Evolutionary conservation across 2,329 filamentous ascomycete species (phyloP).

Genomic region (Fusarium sp.): DNA sequence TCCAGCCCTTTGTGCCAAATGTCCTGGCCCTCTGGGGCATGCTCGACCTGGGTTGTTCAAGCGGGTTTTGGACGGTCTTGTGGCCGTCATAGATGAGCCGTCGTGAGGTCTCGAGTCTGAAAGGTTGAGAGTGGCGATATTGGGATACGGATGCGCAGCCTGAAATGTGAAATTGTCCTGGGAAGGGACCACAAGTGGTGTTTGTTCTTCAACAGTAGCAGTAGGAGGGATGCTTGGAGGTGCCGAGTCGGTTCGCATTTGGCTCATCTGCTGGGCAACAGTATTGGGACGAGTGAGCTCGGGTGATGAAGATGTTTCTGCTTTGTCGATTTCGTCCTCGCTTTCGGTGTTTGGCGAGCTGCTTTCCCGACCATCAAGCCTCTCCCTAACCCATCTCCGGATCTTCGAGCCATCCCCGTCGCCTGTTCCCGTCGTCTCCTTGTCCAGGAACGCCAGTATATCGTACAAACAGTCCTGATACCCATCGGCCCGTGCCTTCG

Average conservation of each 20-base stretch:
- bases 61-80: slow-evolving; percentile 44
- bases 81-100: slow-evolving; percentile 40
- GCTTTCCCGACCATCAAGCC: slow-evolving; percentile 68
- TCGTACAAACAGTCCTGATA: slow-evolving; percentile 96
- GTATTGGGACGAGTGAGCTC: slow-evolving; percentile 60
- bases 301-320: slow-evolving; percentile 66
- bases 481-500: slow-evolving; percentile 77
- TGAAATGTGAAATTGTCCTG: slow-evolving; percentile 74
- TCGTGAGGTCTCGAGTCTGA: slow-evolving; percentile 60
- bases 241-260: slow-evolving; percentile 41
- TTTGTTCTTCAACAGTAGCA: slow-evolving; percentile 43
- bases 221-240: slow-evolving; percentile 41
- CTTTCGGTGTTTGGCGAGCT: slow-evolving; percentile 65
- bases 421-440: slow-evolving; percentile 76
- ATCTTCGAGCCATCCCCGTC: slow-evolving; percentile 78
- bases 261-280: slow-evolving; percentile 48
- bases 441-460: slow-evolving; percentile 83
- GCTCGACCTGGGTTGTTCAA: slow-evolving; percentile 41
- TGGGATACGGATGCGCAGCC: slow-evolving; percentile 66
- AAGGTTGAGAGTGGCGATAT: slow-evolving; percentile 67
- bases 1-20: slow-evolving; percentile 70
- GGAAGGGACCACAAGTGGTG: slow-evolving; percentile 59
- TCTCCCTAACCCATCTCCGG: slow-evolving; percentile 71
- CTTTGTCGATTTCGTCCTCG: slow-evolving; percentile 73
- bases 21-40: slow-evolving; percentile 45